phyloP scores from a whole-genome alignment of 2,329 filamentous ascomycete species.

The Botrytis elliptica region DNA sequence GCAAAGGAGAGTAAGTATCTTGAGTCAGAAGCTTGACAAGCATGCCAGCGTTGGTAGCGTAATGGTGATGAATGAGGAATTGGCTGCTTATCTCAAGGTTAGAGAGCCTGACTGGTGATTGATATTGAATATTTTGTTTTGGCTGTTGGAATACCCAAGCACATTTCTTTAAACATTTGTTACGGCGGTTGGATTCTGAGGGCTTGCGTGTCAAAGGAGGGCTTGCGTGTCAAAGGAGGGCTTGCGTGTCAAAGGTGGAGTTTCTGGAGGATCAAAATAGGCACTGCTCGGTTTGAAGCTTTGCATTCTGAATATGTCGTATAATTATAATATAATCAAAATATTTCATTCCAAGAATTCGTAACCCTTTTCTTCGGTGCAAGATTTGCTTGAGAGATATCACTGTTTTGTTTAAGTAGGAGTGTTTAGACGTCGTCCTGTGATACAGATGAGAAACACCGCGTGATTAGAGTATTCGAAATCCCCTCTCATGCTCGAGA shows the following conservation, averaged over 20 bases:
- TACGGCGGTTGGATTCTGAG: too few relatives aligned
- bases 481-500: background rate
- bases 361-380: too few relatives aligned
- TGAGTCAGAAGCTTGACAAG: background rate
- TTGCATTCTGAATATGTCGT: background rate
- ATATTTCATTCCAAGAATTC: background rate
- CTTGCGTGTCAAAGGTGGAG: background rate
- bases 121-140: background rate
- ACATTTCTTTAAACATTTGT: background rate
- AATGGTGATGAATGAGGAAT: constrained; percentile 3
- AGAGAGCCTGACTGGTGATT: background rate
- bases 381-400: background rate
- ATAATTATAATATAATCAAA: constrained; percentile 2
- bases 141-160: constrained; percentile 5
- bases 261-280: background rate
- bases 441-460: background rate
- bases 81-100: constrained; percentile 5
- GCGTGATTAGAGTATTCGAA: background rate
- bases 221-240: too few relatives aligned
- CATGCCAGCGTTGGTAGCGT: constrained; percentile 8
- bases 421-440: background rate
- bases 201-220: background rate
- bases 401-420: background rate
- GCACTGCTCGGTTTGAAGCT: background rate
- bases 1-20: background rate